A percentile compares a stretch with the other conserved stretches of the same genome.
Conservation (phyloP, 495 filamentous ascomycete species). For the Aspergillus leporis region DNA sequence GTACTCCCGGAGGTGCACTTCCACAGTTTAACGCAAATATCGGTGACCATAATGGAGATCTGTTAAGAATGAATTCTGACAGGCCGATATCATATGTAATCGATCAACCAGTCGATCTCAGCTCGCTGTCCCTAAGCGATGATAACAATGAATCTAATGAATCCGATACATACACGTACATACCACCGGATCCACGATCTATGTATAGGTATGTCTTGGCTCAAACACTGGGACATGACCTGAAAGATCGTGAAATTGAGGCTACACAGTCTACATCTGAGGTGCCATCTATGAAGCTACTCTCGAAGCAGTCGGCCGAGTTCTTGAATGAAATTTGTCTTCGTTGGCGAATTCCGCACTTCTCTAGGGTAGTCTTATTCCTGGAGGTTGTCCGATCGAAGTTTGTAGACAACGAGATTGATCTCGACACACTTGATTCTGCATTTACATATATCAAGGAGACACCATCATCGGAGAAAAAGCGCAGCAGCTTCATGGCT, state of each 20-base stretch:
- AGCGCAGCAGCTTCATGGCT: conserved; percentile 46
- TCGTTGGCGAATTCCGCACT: conserved; percentile 88
- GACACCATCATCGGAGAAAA: conserved; percentile 56
- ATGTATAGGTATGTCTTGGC: conserved; percentile 78
- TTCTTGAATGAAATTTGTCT: conserved; percentile 81
- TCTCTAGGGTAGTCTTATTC: conserved; percentile 76
- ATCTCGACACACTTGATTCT: conserved; percentile 75
- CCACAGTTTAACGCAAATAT: conserved; percentile 52
- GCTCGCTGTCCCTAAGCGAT: conserved; percentile 65
- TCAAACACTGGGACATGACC: conserved; percentile 69
- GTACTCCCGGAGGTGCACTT: conserved; percentile 48
- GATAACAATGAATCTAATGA: conserved; percentile 42
- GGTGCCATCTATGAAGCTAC: conserved; percentile 57
- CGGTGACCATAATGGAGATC: conserved; percentile 49
- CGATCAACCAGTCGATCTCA: conserved; percentile 78
- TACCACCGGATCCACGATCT: conserved; percentile 79
- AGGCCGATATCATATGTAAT: conserved; percentile 61
- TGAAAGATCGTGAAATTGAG: conserved; percentile 57
- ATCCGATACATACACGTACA: conserved; percentile 75
- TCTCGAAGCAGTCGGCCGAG: conserved; percentile 81
- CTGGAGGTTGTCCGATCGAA: conserved; percentile 83
- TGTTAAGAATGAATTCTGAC: conserved; percentile 55
- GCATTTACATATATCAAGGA: conserved; percentile 82
- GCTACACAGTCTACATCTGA: conserved; percentile 54
- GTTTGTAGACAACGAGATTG: conserved; percentile 83